These are phyloP conservation scores for Suillus brevipes DNA, from an alignment of 768 basidiomycete genomes.

Conservation along the genomic window DNA sequence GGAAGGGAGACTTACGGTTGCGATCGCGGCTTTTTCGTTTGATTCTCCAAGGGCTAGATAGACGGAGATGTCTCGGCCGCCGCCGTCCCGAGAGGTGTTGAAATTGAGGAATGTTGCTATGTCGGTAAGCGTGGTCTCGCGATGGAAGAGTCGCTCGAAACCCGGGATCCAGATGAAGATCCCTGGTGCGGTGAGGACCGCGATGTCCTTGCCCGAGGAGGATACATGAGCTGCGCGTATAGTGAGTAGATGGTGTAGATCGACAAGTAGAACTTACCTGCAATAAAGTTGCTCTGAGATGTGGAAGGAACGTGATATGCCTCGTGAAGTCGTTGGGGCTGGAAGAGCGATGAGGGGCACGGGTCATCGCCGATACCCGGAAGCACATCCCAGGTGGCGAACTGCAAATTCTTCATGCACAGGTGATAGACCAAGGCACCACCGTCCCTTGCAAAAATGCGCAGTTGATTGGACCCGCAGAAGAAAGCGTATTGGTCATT, in stretches of 20 bases:
- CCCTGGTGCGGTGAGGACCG: constrained; percentile 29
- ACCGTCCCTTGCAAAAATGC: constrained; percentile 53
- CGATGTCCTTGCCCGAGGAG: constrained; percentile 42
- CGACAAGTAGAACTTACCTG: constrained; percentile 22
- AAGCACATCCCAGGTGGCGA: constrained; percentile 36
- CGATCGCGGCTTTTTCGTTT: constrained; percentile 44
- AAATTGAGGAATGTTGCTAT: constrained; percentile 30
- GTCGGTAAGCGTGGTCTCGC: constrained; percentile 43
- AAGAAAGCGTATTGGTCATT: constrained; percentile 58
- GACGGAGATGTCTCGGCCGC: constrained; percentile 30
- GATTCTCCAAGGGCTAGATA: constrained; percentile 50
- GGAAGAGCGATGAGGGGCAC: constrained; percentile 14
- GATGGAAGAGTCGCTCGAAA: constrained; percentile 28
- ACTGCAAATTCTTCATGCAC: constrained; percentile 35
- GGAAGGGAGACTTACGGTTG: constrained; percentile 40
- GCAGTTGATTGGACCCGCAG: constrained; percentile 48
- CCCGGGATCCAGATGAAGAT: constrained; percentile 28
- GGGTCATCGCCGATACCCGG: constrained; percentile 12
- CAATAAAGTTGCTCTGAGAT: constrained; percentile 21
- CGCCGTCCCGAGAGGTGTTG: constrained; percentile 10
- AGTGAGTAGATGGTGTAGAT: neutral
- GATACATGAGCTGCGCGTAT: constrained; percentile 42
- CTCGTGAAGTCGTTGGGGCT: constrained; percentile 24
- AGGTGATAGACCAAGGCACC: constrained; percentile 47
- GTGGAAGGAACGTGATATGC: constrained; percentile 9